phyloP scores from a whole-genome alignment of 2,329 filamentous ascomycete genomes.

The Monascus ruber region DNA sequence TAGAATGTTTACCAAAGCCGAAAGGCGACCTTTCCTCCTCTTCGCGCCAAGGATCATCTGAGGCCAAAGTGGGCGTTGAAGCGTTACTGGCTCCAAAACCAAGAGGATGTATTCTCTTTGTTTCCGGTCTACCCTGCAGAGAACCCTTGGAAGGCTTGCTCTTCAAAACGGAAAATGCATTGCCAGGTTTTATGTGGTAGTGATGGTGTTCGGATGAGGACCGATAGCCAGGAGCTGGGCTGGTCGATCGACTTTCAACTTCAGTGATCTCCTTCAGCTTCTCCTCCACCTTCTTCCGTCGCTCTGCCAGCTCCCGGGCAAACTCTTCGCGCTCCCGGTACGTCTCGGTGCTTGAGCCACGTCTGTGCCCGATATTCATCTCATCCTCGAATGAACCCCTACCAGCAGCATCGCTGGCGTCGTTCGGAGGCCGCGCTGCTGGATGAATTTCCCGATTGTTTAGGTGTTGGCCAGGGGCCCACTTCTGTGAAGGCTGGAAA shows the following conservation, averaged over 20 bases:
- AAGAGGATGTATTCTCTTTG: slow-evolving; percentile 31
- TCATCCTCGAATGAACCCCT: slow-evolving; percentile 39
- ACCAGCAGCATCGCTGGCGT: slow-evolving; percentile 4
- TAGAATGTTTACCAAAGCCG: slow-evolving; percentile 22
- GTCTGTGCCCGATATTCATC: slow-evolving; percentile 29
- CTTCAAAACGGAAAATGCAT: slow-evolving; percentile 35
- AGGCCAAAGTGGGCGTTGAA: slow-evolving; percentile 24
- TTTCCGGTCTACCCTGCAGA: slow-evolving; percentile 17
- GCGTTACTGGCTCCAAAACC: slow-evolving; percentile 24
- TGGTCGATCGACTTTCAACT: slow-evolving; percentile 32
- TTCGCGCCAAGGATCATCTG: slow-evolving; percentile 26
- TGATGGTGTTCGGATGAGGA: slow-evolving; percentile 25
- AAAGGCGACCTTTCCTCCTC: slow-evolving; percentile 23
- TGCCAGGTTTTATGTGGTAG: slow-evolving; percentile 21
- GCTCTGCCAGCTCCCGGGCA: slow-evolving; percentile 37
- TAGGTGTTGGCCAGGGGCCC: neutral
- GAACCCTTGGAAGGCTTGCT: slow-evolving; percentile 27
- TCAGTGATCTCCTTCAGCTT: slow-evolving; percentile 35
- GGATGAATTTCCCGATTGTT: slow-evolving; percentile 7
- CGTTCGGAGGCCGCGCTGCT: slow-evolving; percentile 1
- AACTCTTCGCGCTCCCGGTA: slow-evolving; percentile 39
- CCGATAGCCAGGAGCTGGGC: slow-evolving; percentile 25
- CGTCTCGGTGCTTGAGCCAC: slow-evolving; percentile 37
- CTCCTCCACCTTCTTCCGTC: slow-evolving; percentile 37
- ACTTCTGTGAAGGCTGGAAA: neutral